Percentiles rank a stretch among this genome's conserved stretches.
phyloP scores from a whole-genome alignment of 2,329 filamentous ascomycete genomes.

The Sporothrix sp. region DNA sequence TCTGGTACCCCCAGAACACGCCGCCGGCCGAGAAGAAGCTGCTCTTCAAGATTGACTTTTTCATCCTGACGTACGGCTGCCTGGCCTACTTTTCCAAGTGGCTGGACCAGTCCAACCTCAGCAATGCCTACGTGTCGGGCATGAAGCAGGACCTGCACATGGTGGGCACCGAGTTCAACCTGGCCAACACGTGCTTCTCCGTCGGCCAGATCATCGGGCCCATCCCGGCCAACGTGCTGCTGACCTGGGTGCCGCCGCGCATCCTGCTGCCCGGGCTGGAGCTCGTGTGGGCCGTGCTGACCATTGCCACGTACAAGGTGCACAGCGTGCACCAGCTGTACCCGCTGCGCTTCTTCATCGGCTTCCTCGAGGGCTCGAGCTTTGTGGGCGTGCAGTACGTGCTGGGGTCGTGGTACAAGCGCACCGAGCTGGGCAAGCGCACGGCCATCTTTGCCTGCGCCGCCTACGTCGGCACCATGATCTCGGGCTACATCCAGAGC shows the following conservation, averaged over 20 bases:
- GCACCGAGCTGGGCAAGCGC: slow-evolving; percentile 33
- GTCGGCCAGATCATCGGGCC: no score
- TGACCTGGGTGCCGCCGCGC: slow-evolving; percentile 28
- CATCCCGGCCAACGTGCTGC: slow-evolving; percentile 37
- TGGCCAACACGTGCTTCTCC: no score
- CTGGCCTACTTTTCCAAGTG: slow-evolving; percentile 32
- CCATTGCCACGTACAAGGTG: slow-evolving; percentile 29
- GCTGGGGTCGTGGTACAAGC: slow-evolving; percentile 36
- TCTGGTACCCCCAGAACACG: no score
- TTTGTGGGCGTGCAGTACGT: slow-evolving; percentile 23
- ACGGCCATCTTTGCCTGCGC: no score
- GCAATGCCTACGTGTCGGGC: slow-evolving; percentile 32
- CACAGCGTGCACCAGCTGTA: slow-evolving; percentile 25
- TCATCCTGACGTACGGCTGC: slow-evolving; percentile 28
- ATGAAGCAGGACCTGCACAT: slow-evolving; percentile 44
- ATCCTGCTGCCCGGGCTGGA: slow-evolving; percentile 30
- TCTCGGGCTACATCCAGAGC: slow-evolving; percentile 49
- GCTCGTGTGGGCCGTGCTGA: slow-evolving; percentile 25
- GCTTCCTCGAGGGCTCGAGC: slow-evolving; percentile 30
- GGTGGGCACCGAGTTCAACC: slow-evolving; percentile 39
- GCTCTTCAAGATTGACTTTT: slow-evolving; percentile 25
- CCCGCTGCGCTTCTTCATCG: slow-evolving; percentile 24
- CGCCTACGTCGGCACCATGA: slow-evolving; percentile 53
- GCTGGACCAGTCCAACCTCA: slow-evolving; percentile 27
- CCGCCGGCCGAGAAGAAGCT: no score